phyloP scores from a whole-genome alignment of 768 basidiomycete species.

The Tulasnella sp. region DNA sequence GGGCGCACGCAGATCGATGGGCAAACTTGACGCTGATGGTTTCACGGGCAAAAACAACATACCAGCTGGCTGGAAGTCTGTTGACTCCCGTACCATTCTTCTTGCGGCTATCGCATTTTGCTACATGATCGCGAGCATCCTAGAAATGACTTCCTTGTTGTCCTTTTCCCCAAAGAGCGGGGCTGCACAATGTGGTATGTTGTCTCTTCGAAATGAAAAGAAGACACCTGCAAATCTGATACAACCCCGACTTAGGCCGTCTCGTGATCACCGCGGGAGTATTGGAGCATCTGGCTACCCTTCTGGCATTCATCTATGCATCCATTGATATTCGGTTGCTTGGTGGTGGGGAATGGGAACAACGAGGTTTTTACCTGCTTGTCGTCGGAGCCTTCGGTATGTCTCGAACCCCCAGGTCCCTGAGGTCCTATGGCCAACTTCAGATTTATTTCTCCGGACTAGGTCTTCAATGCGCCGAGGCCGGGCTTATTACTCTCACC shows the following conservation, averaged over 20 bases:
- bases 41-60: background rate
- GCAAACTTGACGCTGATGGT: background rate
- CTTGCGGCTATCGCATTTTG: slow-evolving; percentile 10
- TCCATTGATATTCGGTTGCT: slow-evolving; percentile 14
- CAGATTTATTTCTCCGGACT: background rate
- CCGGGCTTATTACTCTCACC: background rate
- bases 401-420: background rate
- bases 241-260: background rate
- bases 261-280: background rate
- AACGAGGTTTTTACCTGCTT: background rate
- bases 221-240: background rate
- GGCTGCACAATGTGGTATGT: background rate
- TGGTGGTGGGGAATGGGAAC: slow-evolving; percentile 20
- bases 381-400: slow-evolving; percentile 7
- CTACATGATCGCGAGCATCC: background rate
- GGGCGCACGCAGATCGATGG: background rate
- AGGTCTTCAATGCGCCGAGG: slow-evolving; percentile 22
- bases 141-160: background rate
- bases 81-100: background rate
- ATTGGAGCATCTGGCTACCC: background rate
- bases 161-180: background rate
- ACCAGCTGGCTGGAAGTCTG: background rate
- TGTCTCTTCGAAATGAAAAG: background rate
- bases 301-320: background rate
- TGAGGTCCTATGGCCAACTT: background rate